Percentiles rank a stretch among this genome's conserved stretches.
Evolutionary conservation across 306 rosid species (phyloP).

Genomic region (Carpinus viminea): DNA sequence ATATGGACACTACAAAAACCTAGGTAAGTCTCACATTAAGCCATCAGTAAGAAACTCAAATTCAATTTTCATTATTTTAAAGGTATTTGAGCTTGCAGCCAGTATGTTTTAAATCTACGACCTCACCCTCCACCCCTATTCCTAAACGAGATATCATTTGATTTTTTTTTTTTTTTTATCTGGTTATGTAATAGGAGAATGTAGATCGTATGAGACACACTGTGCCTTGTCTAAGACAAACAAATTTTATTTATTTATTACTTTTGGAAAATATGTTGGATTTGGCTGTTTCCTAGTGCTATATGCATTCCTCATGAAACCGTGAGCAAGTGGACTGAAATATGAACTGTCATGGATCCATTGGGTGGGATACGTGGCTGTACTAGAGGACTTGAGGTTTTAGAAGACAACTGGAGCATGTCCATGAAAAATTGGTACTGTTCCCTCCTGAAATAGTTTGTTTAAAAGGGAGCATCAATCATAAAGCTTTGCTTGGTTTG

Average conservation of each 20-base stretch:
- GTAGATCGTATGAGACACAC: background rate
- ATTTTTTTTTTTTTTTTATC: background rate
- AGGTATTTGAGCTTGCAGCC: background rate
- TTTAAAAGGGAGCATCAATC: background rate
- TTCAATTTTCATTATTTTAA: background rate
- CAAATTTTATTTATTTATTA: background rate
- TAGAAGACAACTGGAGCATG: background rate
- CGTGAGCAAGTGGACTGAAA: background rate
- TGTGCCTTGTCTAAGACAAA: background rate
- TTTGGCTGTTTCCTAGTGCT: background rate
- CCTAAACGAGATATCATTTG: background rate
- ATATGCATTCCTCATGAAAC: background rate
- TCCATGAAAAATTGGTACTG: background rate
- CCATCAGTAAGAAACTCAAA: background rate
- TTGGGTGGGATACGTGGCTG: background rate
- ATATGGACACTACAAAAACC: background rate
- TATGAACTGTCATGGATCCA: background rate
- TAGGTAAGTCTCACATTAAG: background rate
- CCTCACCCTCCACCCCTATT: background rate
- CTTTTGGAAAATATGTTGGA: background rate
- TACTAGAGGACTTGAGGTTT: background rate
- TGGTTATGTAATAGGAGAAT: background rate
- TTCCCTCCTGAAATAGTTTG: background rate
- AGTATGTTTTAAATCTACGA: background rate
- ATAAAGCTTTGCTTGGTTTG: background rate